Evolutionary conservation across 495 filamentous ascomycete species (phyloP).

Genomic region (Aspergillus haitiensis): DNA sequence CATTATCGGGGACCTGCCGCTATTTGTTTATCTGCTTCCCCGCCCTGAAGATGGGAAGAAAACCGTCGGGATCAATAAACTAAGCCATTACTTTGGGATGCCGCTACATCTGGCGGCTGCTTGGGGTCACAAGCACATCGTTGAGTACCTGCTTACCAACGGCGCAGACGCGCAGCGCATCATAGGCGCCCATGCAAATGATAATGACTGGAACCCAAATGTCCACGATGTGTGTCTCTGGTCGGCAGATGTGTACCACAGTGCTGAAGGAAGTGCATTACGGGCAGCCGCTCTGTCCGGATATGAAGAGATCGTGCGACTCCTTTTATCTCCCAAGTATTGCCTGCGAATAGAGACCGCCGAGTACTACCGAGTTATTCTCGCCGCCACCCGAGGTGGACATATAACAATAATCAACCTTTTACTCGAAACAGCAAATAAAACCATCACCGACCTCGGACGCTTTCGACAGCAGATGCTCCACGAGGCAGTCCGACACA

Average conservation of each 20-base stretch:
- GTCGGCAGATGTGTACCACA: not conserved
- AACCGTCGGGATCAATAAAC: not conserved
- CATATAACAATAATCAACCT: slow-evolving; percentile 4
- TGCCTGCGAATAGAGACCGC: not conserved
- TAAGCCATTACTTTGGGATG: not conserved
- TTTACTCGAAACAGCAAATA: slow-evolving; percentile 1
- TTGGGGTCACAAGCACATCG: not conserved
- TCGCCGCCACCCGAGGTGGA: not conserved
- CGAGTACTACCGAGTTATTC: not conserved
- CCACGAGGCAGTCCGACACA: slow-evolving; percentile 11
- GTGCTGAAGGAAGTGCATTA: slow-evolving; percentile 8
- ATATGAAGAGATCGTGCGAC: slow-evolving; percentile 7
- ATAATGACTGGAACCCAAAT: not conserved
- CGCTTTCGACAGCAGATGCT: slow-evolving; percentile 11
- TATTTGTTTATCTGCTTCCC: not conserved
- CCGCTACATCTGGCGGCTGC: not conserved
- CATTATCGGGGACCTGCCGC: not conserved
- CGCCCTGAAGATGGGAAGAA: not conserved
- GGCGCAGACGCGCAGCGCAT: not conserved
- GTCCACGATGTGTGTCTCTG: not conserved
- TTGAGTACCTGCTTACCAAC: not conserved
- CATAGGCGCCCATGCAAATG: not conserved
- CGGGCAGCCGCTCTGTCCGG: slow-evolving; percentile 9
- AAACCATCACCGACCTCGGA: slow-evolving; percentile 2
- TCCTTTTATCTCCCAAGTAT: slow-evolving; percentile 5